Evolutionary conservation across 768 basidiomycete species (phyloP).

Genomic region (Kondoa malvinella): DNA sequence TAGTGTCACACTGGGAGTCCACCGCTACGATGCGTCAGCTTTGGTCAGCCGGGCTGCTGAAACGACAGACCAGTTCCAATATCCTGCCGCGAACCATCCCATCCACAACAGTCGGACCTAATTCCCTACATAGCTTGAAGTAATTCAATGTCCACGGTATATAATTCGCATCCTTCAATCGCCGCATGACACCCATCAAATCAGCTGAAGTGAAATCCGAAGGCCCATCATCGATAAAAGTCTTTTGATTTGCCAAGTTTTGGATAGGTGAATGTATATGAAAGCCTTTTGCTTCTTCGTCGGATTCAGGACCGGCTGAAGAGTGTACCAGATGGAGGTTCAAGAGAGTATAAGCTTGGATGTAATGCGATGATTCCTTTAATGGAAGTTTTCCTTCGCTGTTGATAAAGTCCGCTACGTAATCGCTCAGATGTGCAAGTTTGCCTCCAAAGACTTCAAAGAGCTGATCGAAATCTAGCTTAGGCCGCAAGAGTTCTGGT

Average conservation of each 20-base stretch:
- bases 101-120: conserved; percentile 68
- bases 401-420: conserved; percentile 57
- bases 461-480: conserved; percentile 52
- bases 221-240: conserved; percentile 25
- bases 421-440: conserved; percentile 66
- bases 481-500: conserved; percentile 43
- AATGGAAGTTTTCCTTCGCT: conserved; percentile 54
- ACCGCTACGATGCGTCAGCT: conserved; percentile 42
- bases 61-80: conserved; percentile 27
- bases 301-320: conserved; percentile 37
- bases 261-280: conserved; percentile 34
- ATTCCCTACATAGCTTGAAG: conserved; percentile 61
- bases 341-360: conserved; percentile 65
- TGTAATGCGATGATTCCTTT: conserved; percentile 60
- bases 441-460: conserved; percentile 72
- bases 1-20: conserved; percentile 32
- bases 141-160: conserved; percentile 52
- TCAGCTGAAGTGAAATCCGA: conserved; percentile 63
- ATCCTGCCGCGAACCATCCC: conserved; percentile 66
- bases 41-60: conserved; percentile 60
- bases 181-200: conserved; percentile 62
- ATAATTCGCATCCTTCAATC: conserved; percentile 43
- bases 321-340: conserved; percentile 77
- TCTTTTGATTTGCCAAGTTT: conserved; percentile 25
- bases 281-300: conserved; percentile 37